Percentiles rank a stretch among this genome's conserved stretches.
Evolutionary conservation across 495 filamentous ascomycete genomes (phyloP).

Genomic region (Tuber indicum): DNA sequence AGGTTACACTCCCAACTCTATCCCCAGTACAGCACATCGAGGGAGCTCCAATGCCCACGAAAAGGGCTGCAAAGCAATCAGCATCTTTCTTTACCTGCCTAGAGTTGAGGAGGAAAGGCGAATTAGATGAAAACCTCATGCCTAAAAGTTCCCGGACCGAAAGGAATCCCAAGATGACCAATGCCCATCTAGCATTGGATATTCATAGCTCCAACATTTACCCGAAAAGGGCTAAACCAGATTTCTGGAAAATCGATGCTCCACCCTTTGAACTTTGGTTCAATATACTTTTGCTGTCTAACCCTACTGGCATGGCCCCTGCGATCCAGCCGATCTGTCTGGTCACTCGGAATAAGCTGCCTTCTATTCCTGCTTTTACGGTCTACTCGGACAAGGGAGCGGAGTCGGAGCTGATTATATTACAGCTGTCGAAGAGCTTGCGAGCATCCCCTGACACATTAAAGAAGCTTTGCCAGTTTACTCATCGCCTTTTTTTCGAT

Average conservation of each 20-base stretch:
- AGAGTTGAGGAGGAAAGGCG: slow-evolving; percentile 56
- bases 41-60: slow-evolving; percentile 57
- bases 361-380: slow-evolving; percentile 59
- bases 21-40: slow-evolving; percentile 64
- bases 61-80: slow-evolving; percentile 75
- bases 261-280: slow-evolving; percentile 56
- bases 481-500: slow-evolving; percentile 69
- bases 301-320: slow-evolving; percentile 54
- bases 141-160: slow-evolving; percentile 59
- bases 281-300: slow-evolving; percentile 57
- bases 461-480: slow-evolving; percentile 58
- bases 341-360: slow-evolving; percentile 61
- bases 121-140: slow-evolving; percentile 66
- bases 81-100: slow-evolving; percentile 85
- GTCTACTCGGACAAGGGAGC: slow-evolving; percentile 61
- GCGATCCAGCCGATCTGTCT: slow-evolving; percentile 62
- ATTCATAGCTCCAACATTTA: slow-evolving; percentile 69
- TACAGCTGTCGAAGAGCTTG: slow-evolving; percentile 43
- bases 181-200: slow-evolving; percentile 78
- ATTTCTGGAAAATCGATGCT: slow-evolving; percentile 59
- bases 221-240: slow-evolving; percentile 69
- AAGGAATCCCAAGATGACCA: slow-evolving; percentile 73
- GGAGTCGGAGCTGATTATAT: slow-evolving; percentile 52
- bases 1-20: slow-evolving; percentile 70
- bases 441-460: slow-evolving; percentile 43